Conservation (phyloP, 1,284 basidiomycete genomes). For the Austroboletus niveus region DNA sequence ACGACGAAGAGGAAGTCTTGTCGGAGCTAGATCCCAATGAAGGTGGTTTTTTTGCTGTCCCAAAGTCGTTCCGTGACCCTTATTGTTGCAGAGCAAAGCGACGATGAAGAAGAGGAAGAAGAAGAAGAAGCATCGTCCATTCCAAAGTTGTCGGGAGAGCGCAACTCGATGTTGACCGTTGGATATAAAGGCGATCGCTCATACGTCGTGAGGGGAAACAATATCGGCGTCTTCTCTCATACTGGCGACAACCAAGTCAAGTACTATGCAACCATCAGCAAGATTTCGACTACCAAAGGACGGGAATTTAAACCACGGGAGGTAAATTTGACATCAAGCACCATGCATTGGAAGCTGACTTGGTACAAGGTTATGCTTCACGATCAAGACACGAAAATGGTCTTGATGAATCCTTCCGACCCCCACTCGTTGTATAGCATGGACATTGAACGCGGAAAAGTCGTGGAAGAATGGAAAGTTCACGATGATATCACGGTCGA, state of each 20-base stretch:
- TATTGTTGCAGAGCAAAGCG: conserved; percentile 42
- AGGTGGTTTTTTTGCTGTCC: conserved; percentile 33
- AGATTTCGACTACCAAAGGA: conserved; percentile 79
- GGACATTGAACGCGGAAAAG: conserved; percentile 94
- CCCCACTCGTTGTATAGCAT: conserved; percentile 88
- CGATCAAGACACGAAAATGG: conserved; percentile 95
- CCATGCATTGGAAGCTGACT: conserved; percentile 11
- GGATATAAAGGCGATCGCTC: conserved; percentile 97
- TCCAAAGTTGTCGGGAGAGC: conserved; percentile 53
- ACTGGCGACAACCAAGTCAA: conserved; percentile 77
- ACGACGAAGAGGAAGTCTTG: conserved; percentile 72
- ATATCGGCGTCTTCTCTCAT: conserved; percentile 96
- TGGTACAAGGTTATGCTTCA: conserved; percentile 86
- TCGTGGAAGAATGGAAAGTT: conserved; percentile 99
- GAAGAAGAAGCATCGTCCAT: conserved; percentile 44
- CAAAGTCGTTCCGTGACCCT: conserved; percentile 4
- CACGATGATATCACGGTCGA: conserved; percentile 85
- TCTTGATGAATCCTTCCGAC: conserved; percentile 85
- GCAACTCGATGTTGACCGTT: conserved; percentile 89
- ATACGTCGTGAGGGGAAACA: conserved; percentile 93
- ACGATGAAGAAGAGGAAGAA: conserved; percentile 43
- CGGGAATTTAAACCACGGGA: conserved; percentile 86
- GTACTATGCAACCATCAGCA: conserved; percentile 88
- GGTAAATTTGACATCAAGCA: conserved; percentile 42
- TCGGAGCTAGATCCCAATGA: conserved; percentile 61